phyloP scores from a whole-genome alignment of 2,329 filamentous ascomycete genomes.

The Aspergillus ruber region DNA sequence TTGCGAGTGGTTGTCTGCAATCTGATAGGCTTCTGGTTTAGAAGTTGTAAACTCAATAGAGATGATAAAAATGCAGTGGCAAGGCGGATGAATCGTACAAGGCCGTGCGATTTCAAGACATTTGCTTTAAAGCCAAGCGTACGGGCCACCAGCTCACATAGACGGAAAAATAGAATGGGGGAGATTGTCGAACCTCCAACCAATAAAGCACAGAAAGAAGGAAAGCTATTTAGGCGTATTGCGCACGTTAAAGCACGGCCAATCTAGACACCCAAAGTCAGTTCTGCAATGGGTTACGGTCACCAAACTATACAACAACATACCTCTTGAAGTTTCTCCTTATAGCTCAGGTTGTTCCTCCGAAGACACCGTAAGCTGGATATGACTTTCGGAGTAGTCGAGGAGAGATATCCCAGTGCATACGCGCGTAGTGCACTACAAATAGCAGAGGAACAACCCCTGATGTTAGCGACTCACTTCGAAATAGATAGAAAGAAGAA shows the following conservation, averaged over 20 bases:
- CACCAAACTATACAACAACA: conserved; percentile 4
- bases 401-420: conserved; percentile 43
- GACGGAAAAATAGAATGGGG: conserved; percentile 23
- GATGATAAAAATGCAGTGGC: conserved; percentile 43
- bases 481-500: conserved; percentile 1
- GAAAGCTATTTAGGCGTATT: conserved; percentile 43
- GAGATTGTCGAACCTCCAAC: conserved; percentile 48
- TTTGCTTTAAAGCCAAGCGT: conserved; percentile 12
- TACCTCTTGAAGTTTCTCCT: conserved; percentile 33
- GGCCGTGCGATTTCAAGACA: conserved; percentile 10
- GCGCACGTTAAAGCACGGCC: conserved; percentile 32
- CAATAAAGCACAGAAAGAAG: conserved; percentile 47
- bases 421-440: conserved; percentile 41
- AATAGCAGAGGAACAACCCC: conserved; percentile 5
- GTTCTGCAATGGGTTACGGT: conserved; percentile 3
- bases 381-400: conserved; percentile 41
- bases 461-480: conserved; percentile 4
- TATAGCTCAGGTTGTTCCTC: conserved; percentile 23
- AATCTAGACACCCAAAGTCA: conserved; percentile 29
- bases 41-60: conserved; percentile 43
- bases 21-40: conserved; percentile 36
- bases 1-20: conserved; percentile 8
- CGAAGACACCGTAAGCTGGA: conserved; percentile 30
- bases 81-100: conserved; percentile 32
- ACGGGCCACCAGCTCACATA: conserved; percentile 19